These are phyloP conservation scores for Boechera stricta DNA, from an alignment of 345 rosid species.

Conservation along the genomic window DNA sequence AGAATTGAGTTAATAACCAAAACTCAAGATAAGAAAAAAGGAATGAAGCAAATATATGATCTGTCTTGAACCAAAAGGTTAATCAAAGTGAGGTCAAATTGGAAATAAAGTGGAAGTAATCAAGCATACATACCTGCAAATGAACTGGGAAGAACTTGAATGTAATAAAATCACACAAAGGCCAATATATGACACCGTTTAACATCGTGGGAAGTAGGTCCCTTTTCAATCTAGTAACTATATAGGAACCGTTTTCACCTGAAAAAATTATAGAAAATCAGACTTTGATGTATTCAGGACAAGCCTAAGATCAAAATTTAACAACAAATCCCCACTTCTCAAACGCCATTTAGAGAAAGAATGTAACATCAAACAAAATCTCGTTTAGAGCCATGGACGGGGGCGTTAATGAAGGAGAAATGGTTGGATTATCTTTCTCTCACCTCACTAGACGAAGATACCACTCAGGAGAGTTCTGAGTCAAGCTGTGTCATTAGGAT, in stretches of 20 bases:
- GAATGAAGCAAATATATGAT: neutral
- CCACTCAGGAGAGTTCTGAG: too few species aligned
- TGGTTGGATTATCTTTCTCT: too few species aligned
- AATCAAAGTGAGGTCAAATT: neutral
- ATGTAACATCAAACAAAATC: neutral
- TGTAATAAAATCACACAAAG: constrained; percentile 87
- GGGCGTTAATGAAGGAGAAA: too few species aligned
- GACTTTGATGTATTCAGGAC: neutral
- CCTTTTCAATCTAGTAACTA: constrained; percentile 76
- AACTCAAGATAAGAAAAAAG: neutral
- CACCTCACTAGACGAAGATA: too few species aligned
- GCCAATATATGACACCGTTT: constrained; percentile 92
- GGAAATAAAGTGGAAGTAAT: neutral
- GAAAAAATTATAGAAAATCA: constrained; percentile 21
- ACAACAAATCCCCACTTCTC: neutral
- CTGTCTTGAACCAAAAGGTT: neutral
- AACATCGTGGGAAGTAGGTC: constrained; percentile 80
- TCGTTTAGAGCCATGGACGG: too few species aligned
- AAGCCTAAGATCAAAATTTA: neutral
- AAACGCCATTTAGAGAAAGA: neutral
- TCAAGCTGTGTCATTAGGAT: too few species aligned
- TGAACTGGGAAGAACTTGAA: constrained; percentile 82
- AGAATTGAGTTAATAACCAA: neutral
- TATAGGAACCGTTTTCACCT: constrained; percentile 79
- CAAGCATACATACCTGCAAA: constrained; percentile 66